Evolutionary conservation across 2,329 filamentous ascomycete species (phyloP).

Genomic region (Aspergillus sp.): DNA sequence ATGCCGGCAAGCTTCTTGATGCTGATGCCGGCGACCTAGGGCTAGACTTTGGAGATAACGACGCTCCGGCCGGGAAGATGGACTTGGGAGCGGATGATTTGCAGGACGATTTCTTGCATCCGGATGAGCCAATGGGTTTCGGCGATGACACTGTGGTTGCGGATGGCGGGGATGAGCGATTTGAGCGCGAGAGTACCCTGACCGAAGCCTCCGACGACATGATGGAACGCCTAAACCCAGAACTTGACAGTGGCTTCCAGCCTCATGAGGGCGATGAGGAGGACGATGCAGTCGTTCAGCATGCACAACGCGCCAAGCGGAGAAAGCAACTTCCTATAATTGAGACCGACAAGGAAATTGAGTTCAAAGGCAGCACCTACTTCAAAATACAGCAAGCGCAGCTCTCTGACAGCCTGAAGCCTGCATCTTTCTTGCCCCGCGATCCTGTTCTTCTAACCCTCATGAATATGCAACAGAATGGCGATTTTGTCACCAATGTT

Average conservation of each 20-base stretch:
- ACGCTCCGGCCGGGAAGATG: slow-evolving; percentile 43
- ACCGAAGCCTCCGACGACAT: slow-evolving; percentile 68
- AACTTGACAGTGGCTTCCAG: slow-evolving; percentile 47
- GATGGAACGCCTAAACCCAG: slow-evolving; percentile 43
- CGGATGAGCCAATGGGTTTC: slow-evolving; percentile 55
- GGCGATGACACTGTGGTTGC: slow-evolving; percentile 57
- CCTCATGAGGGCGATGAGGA: slow-evolving; percentile 51
- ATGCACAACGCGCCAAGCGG: slow-evolving; percentile 73
- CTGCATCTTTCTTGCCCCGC: slow-evolving; percentile 77
- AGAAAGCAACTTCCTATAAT: slow-evolving; percentile 69
- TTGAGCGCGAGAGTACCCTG: slow-evolving; percentile 65
- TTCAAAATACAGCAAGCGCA: slow-evolving; percentile 87
- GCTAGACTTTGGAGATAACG: slow-evolving; percentile 49
- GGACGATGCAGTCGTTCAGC: slow-evolving; percentile 56
- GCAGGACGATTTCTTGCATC: slow-evolving; percentile 55
- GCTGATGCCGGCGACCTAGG: slow-evolving; percentile 55
- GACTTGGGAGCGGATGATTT: slow-evolving; percentile 34
- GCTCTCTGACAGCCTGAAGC: slow-evolving; percentile 80
- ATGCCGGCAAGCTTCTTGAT: slow-evolving; percentile 61
- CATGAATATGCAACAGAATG: slow-evolving; percentile 87
- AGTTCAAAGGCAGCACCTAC: slow-evolving; percentile 66
- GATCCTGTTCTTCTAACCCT: slow-evolving; percentile 84
- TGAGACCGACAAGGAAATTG: slow-evolving; percentile 76
- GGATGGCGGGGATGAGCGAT: slow-evolving; percentile 46
- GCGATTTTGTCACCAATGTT: slow-evolving; percentile 84